Conservation (phyloP, 1,139 yeast genomes). For the Candida gigantensis region DNA sequence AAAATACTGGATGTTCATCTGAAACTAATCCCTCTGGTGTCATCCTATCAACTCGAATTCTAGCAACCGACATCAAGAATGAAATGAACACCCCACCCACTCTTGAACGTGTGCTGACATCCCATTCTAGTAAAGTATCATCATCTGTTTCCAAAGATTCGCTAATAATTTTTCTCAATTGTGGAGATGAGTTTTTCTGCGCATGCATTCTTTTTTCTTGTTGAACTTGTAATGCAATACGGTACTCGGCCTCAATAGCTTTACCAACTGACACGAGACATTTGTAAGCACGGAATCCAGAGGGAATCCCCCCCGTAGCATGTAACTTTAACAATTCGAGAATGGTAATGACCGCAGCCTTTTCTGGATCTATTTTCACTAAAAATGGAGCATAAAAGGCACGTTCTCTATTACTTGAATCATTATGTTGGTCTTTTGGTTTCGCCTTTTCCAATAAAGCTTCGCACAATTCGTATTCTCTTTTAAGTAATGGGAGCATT, state of each 20-base stretch:
- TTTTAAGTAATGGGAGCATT: constrained; percentile 66
- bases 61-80: constrained; percentile 76
- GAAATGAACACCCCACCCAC: constrained; percentile 82
- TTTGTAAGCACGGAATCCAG: constrained; percentile 84
- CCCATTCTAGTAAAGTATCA: constrained; percentile 34
- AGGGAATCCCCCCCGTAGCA: constrained; percentile 75
- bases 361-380: constrained; percentile 69
- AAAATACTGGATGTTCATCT: constrained; percentile 88
- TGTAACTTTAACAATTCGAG: constrained; percentile 75
- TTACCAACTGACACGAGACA: constrained; percentile 81
- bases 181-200: constrained; percentile 30
- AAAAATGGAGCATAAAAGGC: constrained; percentile 79
- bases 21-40: constrained; percentile 75
- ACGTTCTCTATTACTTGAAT: constrained; percentile 43
- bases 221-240: constrained; percentile 62
- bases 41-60: constrained; percentile 70
- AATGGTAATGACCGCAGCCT: constrained; percentile 81
- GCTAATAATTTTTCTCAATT: constrained; percentile 47
- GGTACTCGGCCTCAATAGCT: constrained; percentile 82
- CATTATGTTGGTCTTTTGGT: too few species aligned
- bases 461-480: constrained; percentile 57
- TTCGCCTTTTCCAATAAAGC: constrained; percentile 35
- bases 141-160: constrained; percentile 17
- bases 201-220: constrained; percentile 55
- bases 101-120: constrained; percentile 65